phyloP scores from a whole-genome alignment of 805 yeast genomes.

The Torulaspora delbrueckii region DNA sequence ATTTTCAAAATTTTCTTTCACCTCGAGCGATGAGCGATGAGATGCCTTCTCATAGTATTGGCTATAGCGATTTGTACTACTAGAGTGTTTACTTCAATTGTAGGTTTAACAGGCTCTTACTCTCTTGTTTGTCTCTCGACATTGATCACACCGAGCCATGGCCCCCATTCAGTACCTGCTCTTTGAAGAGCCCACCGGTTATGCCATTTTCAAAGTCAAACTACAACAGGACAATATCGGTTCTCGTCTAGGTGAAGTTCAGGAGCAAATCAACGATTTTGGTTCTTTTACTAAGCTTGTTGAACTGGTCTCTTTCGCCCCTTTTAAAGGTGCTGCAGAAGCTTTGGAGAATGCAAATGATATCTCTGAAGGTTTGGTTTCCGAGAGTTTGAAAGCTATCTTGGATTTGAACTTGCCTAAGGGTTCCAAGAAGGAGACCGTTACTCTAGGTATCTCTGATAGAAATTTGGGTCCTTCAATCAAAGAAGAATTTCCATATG shows the following conservation, averaged over 20 bases:
- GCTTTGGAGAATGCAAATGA: slow-evolving; percentile 98
- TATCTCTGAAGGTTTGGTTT: slow-evolving; percentile 92
- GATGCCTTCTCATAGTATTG: not conserved
- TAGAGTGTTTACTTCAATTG: not conserved
- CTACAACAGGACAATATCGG: slow-evolving; percentile 94
- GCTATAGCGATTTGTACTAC: not conserved
- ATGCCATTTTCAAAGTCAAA: slow-evolving; percentile 90
- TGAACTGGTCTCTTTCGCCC: slow-evolving; percentile 92
- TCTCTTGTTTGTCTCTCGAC: not conserved
- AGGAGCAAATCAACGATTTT: slow-evolving; percentile 80
- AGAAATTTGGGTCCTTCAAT: slow-evolving; percentile 94
- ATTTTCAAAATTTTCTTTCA: slow-evolving; percentile 1
- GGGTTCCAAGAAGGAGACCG: slow-evolving; percentile 54
- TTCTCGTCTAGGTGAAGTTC: slow-evolving; percentile 87
- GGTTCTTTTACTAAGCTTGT: slow-evolving; percentile 85
- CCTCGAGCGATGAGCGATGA: slow-evolving; percentile 12
- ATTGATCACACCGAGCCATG: slow-evolving; percentile 33
- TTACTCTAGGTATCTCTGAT: slow-evolving; percentile 85
- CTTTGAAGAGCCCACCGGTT: slow-evolving; percentile 98
- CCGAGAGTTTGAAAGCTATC: slow-evolving; percentile 84
- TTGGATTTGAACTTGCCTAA: slow-evolving; percentile 88
- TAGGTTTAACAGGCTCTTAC: not conserved
- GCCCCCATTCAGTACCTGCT: slow-evolving; percentile 84
- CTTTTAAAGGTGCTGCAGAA: slow-evolving; percentile 99
- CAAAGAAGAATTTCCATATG: slow-evolving; percentile 81